Evolutionary conservation across 768 basidiomycete genomes (phyloP).

Genomic region (Rhizopogon salebrosus): DNA sequence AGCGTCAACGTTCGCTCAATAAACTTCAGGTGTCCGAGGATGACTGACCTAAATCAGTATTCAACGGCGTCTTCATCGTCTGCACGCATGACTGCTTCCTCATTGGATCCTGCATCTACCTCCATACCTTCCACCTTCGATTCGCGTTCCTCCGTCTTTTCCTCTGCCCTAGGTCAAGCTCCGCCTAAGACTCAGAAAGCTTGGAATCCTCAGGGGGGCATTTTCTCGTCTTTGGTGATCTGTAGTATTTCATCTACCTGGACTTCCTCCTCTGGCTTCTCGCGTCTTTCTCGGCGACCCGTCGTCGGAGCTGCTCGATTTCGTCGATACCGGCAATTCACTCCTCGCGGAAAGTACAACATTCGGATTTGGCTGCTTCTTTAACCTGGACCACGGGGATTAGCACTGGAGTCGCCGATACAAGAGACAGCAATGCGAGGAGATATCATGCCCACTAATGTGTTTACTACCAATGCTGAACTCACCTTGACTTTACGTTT

Average conservation of each 20-base stretch:
- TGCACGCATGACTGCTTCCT: conserved; percentile 43
- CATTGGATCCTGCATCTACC: conserved; percentile 21
- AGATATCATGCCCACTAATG: neutral
- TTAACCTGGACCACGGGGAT: conserved; percentile 37
- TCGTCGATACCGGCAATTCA: conserved; percentile 55
- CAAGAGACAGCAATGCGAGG: neutral
- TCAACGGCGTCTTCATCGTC: conserved; percentile 82
- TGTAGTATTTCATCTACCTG: conserved; percentile 12
- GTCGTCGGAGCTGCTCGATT: conserved; percentile 54
- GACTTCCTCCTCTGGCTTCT: conserved; percentile 34
- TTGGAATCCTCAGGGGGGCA: conserved; percentile 24
- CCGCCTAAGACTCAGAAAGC: neutral
- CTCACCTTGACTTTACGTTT: conserved; percentile 59
- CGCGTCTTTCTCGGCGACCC: conserved; percentile 61
- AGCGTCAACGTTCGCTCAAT: neutral
- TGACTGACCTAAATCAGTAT: conserved; percentile 38
- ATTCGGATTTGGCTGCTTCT: conserved; percentile 64
- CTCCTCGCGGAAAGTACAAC: conserved; percentile 58
- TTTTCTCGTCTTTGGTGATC: conserved; percentile 27
- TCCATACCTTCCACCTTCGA: conserved; percentile 28
- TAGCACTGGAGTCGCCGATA: too few relatives aligned
- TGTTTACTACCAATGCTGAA: neutral
- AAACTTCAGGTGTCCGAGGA: neutral
- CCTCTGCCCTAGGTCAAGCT: conserved; percentile 11
- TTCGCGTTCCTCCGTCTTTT: conserved; percentile 32